A percentile compares a stretch with the other conserved stretches of the same genome.
phyloP scores from a whole-genome alignment of 306 rosid genomes.

The Vigna radiata region DNA sequence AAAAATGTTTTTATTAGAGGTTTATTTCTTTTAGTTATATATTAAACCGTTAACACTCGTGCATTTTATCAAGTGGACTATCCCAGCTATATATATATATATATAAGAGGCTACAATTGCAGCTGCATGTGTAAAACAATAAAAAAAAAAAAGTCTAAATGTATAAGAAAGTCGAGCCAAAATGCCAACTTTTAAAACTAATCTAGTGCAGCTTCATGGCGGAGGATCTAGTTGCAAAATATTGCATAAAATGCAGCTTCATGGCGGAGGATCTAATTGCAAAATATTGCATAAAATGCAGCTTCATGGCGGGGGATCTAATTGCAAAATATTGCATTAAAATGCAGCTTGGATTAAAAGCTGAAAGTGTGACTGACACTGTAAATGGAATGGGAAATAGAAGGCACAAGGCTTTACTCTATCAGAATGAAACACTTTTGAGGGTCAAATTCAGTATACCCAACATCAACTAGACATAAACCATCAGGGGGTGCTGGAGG shows the following conservation, averaged over 20 bases:
- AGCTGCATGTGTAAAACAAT: constrained; percentile 1
- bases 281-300: constrained; percentile 23
- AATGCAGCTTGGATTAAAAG: neutral
- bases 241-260: constrained; percentile 22
- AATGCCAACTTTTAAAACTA: neutral
- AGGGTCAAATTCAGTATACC: constrained; percentile 73
- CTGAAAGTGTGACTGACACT: neutral
- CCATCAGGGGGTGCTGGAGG: constrained; percentile 98
- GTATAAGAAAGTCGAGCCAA: neutral
- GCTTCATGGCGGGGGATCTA: constrained; percentile 6
- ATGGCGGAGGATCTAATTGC: neutral
- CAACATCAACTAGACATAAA: constrained; percentile 84
- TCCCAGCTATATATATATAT: no score
- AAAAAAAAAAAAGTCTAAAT: neutral
- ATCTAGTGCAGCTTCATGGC: neutral
- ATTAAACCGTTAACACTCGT: no score
- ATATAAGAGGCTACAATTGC: neutral
- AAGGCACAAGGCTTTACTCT: constrained; percentile 36
- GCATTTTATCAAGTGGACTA: no score
- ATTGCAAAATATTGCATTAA: constrained; percentile 1
- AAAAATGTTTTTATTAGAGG: no score
- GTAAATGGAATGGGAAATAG: neutral
- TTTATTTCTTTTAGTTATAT: no score
- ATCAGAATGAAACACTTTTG: constrained; percentile 59
- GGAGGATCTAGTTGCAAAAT: constrained; percentile 17